phyloP scores from a whole-genome alignment of 192 early-diverging fungal genomes.

The Entomortierella beljakovae region DNA sequence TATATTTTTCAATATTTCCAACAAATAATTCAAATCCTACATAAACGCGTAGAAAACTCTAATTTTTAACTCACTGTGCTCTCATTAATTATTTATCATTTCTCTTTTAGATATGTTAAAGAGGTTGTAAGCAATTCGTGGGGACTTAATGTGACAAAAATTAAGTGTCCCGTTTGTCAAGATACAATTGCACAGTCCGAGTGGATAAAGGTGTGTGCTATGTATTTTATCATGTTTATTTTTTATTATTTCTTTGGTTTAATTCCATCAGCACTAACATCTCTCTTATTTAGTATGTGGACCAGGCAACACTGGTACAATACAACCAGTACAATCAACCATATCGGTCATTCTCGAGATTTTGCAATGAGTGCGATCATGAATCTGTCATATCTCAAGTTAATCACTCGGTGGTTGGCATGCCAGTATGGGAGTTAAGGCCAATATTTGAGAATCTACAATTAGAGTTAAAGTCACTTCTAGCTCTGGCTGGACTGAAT shows the following conservation, averaged over 20 bases:
- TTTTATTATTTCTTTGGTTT: background rate
- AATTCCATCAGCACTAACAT: no score
- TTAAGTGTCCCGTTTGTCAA: slow-evolving; percentile 70
- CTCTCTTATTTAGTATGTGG: slow-evolving; percentile 56
- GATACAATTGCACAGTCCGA: slow-evolving; percentile 60
- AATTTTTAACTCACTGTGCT: background rate
- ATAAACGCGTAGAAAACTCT: slow-evolving; percentile 19
- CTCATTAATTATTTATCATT: background rate
- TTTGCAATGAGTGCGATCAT: slow-evolving; percentile 61
- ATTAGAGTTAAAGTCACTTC: slow-evolving; percentile 8
- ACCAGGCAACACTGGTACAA: slow-evolving; percentile 49
- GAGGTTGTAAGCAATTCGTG: slow-evolving; percentile 69
- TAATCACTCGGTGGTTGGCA: slow-evolving; percentile 5
- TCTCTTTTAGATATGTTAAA: slow-evolving; percentile 57
- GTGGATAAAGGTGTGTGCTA: slow-evolving; percentile 58
- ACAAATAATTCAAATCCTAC: background rate
- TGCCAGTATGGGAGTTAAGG: slow-evolving; percentile 12
- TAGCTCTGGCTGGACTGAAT: slow-evolving; percentile 5
- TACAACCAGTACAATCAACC: slow-evolving; percentile 68
- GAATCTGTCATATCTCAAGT: slow-evolving; percentile 57
- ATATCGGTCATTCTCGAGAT: slow-evolving; percentile 62
- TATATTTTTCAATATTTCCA: background rate
- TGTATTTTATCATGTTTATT: background rate
- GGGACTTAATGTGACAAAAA: slow-evolving; percentile 67
- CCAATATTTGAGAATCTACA: slow-evolving; percentile 22